phyloP scores from a whole-genome alignment of 225 moss, liverwort and hornwort genomes.

The Straminergon stramineum region DNA sequence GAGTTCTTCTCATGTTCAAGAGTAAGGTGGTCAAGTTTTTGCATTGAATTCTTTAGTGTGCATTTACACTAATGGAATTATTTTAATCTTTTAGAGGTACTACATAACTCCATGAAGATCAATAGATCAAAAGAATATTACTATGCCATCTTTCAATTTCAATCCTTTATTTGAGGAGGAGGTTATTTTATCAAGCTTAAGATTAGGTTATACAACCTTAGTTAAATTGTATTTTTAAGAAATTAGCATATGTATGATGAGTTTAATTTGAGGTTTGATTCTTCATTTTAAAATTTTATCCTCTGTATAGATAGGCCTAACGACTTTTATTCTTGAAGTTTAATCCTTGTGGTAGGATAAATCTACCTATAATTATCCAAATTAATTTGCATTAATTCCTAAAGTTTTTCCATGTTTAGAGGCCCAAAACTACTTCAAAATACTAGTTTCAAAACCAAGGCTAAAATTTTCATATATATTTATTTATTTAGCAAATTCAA shows the following conservation, averaged over 20 bases:
- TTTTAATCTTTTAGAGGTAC: not conserved
- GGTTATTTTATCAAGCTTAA: fast-evolving
- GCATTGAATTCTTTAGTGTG: no score
- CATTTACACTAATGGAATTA: not conserved
- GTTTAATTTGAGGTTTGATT: not conserved
- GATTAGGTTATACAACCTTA: not conserved
- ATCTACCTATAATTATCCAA: not conserved
- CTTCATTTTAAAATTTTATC: not conserved
- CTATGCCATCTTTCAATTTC: not conserved
- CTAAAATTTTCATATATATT: no score
- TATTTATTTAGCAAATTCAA: no score
- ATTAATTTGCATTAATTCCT: not conserved
- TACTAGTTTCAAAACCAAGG: no score
- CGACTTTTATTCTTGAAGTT: not conserved
- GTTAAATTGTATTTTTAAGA: not conserved
- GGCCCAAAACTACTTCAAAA: no score
- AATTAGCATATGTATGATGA: fast-evolving
- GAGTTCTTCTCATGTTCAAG: not conserved
- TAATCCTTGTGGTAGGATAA: not conserved
- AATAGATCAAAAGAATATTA: not conserved
- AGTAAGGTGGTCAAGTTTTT: not conserved
- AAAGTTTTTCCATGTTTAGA: no score
- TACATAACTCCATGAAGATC: not conserved
- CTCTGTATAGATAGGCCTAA: not conserved
- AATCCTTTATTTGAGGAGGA: not conserved